Evolutionary conservation across 176 grass and related monocot genomes (phyloP), one percentile per base, ranked within the genome.

Genomic region (Puccinellia tenuiflora): DNA sequence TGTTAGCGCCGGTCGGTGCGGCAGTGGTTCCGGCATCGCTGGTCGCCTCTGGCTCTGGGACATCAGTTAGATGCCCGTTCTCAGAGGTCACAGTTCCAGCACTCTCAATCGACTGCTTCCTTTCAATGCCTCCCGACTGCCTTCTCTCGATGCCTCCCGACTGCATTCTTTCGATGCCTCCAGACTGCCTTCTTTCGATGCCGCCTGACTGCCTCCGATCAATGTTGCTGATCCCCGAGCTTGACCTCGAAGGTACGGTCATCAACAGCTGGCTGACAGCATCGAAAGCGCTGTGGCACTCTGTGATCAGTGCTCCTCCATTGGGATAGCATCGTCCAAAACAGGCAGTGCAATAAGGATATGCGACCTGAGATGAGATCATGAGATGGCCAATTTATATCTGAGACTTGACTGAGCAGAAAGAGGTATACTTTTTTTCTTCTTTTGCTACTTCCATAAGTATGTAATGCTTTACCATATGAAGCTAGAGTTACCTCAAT

Each of bases 261-360:
- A 98, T 92, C 54, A 98, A 57, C 40, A 99, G 81, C 78, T 89
- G 93, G 68, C 88, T 88, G 46, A 96, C 77, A 73, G 91, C 45
- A 11, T 96, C 84, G 7, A 94, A 94, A 68, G 77, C 84, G 51
- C 85, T 81, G 54, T 47, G 90, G 51, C 70, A 83, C 81, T 99
- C 89, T 57, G 85, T 84, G 68, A 99, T 96, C 83, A 99, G 52
- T 40, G 88, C 61, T 77, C 88, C 89, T 83, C 93, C 97, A 55
- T 90, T 94, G n/a, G 88, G 91, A 48, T 96, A 99, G 76, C 97
- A 99, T 72, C 97, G 87, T 29, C 93, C 91, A 53, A 94, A 99
- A 25, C 93, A 99, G 62, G 89, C 91, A 10, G 89, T 72, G 48
- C 89, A 94, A 21, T 99, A 99, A 13, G 97, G 91, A 57, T 79